A percentile compares a stretch with the other conserved stretches of the same genome.
phyloP scores from a whole-genome alignment of 1,284 basidiomycete genomes.

The Rhodotorula glutinis region DNA sequence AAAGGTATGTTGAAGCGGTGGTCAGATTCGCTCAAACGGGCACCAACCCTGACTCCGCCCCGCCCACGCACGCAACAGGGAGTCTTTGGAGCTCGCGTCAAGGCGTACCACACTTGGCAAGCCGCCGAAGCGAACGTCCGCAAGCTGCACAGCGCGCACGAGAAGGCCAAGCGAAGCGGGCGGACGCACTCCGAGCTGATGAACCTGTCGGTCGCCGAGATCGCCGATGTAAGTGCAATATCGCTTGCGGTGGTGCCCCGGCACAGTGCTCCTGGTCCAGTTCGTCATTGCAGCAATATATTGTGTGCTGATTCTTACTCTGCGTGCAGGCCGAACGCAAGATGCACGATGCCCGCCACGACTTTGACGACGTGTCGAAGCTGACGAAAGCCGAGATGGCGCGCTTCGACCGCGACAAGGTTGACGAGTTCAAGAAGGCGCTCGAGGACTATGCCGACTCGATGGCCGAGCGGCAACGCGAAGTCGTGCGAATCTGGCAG shows the following conservation, averaged over 20 bases:
- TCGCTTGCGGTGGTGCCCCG: not conserved
- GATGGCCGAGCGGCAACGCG: slow-evolving; percentile 75
- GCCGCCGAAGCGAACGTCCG: slow-evolving; percentile 69
- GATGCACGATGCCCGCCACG: slow-evolving; percentile 71
- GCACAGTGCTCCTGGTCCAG: no score
- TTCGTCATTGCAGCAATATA: no score
- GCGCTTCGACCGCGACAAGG: slow-evolving; percentile 88
- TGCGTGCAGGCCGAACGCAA: slow-evolving; percentile 69
- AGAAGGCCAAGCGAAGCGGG: slow-evolving; percentile 72
- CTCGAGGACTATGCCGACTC: slow-evolving; percentile 74
- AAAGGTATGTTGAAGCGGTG: slow-evolving; percentile 54
- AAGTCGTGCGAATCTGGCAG: slow-evolving; percentile 48
- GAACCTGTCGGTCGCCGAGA: slow-evolving; percentile 65
- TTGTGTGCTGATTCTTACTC: no score
- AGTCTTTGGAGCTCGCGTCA: slow-evolving; percentile 80
- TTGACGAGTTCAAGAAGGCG: slow-evolving; percentile 78
- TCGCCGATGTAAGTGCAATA: slow-evolving; percentile 62
- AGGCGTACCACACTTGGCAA: slow-evolving; percentile 77
- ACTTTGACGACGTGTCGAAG: slow-evolving; percentile 82
- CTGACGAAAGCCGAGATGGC: slow-evolving; percentile 86
- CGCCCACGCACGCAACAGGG: slow-evolving; percentile 53
- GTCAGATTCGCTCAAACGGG: slow-evolving; percentile 44
- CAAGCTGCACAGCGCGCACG: slow-evolving; percentile 69
- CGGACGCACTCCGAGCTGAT: slow-evolving; percentile 64
- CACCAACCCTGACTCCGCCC: not conserved